Percentiles rank a stretch among this genome's conserved stretches.
These are phyloP conservation scores for Tricholoma furcatifolium DNA, from an alignment of 768 basidiomycete genomes.

Conservation along the genomic window DNA sequence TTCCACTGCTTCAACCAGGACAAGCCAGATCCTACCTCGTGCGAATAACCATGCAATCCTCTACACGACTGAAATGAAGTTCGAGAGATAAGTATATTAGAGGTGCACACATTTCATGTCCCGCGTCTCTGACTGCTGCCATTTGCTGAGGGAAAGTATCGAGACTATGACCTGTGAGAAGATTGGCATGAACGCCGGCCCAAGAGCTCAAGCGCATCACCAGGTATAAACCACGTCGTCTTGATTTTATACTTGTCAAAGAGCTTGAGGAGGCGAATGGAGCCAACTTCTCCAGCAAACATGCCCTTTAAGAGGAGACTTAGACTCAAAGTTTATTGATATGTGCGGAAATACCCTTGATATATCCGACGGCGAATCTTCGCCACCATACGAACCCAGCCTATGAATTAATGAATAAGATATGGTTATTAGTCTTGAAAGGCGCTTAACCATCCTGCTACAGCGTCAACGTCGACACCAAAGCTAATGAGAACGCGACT, in stretches of 20 bases:
- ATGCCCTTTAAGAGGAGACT: conserved; percentile 42
- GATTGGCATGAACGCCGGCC: background rate
- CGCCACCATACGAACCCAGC: conserved; percentile 76
- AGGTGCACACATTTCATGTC: conserved; percentile 60
- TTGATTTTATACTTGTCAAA: conserved; percentile 67
- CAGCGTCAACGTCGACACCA: conserved; percentile 77
- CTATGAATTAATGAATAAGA: conserved; percentile 24
- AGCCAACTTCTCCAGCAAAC: conserved; percentile 76
- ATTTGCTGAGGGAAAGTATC: conserved; percentile 75
- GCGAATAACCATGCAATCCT: conserved; percentile 70
- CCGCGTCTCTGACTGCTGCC: conserved; percentile 67
- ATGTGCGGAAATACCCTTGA: conserved; percentile 42
- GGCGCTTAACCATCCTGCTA: conserved; percentile 60
- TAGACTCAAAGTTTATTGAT: too few relatives aligned
- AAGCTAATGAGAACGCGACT: conserved; percentile 56
- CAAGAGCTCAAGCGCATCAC: conserved; percentile 24
- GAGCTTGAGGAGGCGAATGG: conserved; percentile 64
- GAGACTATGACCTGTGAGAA: conserved; percentile 57
- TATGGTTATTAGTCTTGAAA: background rate
- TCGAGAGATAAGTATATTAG: background rate
- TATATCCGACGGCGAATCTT: conserved; percentile 69
- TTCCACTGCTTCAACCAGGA: background rate
- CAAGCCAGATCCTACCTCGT: conserved; percentile 47
- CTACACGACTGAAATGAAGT: conserved; percentile 24
- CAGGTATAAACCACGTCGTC: conserved; percentile 79